Evolutionary conservation across 257 asterid species (phyloP).

Genomic region (Agastache rugosa): DNA sequence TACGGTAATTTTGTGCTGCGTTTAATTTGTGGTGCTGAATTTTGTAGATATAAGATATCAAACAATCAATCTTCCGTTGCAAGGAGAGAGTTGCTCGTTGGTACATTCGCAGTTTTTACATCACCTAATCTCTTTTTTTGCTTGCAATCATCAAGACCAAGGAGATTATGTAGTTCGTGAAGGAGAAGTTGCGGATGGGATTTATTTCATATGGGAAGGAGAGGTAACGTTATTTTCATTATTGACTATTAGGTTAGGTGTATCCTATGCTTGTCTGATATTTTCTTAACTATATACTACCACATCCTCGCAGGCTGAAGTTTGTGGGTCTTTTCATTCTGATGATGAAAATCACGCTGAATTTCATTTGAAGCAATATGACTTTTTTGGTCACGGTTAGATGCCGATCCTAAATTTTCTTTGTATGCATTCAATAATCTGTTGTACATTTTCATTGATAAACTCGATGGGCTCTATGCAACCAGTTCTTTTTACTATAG

Average conservation of each 20-base stretch:
- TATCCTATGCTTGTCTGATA: conserved; percentile 20
- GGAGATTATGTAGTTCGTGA: conserved; percentile 82
- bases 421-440: neutral
- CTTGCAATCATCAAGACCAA: conserved; percentile 49
- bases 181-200: conserved; percentile 81
- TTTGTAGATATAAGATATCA: neutral
- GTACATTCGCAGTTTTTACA: conserved; percentile 11
- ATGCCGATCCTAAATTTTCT: conserved; percentile 32
- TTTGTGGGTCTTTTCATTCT: conserved; percentile 64
- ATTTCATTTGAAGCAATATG: conserved; percentile 68
- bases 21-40: conserved; percentile 2
- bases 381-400: conserved; percentile 93
- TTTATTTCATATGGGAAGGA: conserved; percentile 90
- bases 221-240: conserved; percentile 57
- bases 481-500: conserved; percentile 25
- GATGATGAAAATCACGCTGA: conserved; percentile 70
- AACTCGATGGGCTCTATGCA: conserved; percentile 16
- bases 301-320: conserved; percentile 77
- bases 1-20: conserved; percentile 50
- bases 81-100: neutral
- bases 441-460: conserved; percentile 21
- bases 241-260: conserved; percentile 21
- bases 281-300: conserved; percentile 25
- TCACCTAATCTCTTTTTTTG: conserved; percentile 17
- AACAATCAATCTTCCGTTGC: conserved; percentile 8